Evolutionary conservation across 768 basidiomycete species (phyloP), one percentile per base, ranked within the genome.

Genomic region (Suillus ampliporus): DNA sequence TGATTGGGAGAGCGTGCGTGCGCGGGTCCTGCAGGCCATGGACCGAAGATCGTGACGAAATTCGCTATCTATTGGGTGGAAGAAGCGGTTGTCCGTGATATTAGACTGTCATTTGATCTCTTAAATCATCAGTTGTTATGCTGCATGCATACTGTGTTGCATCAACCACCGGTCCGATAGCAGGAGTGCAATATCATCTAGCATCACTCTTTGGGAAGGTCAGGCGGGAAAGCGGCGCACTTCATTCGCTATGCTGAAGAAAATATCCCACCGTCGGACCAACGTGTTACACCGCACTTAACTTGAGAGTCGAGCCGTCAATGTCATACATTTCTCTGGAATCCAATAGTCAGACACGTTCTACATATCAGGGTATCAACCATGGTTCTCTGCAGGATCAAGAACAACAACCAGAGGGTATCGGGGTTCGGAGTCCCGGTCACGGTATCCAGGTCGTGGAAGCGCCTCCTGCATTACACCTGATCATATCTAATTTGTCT

Each of bases 1-100:
- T 52, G 71, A 74, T 41, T 71, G 70, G 73, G 65, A 67, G 61
- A 58, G 54, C 34, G 67, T 65, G 17, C 44, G 60, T 44, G 62
- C 61, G 26, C 51, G 41, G 15, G 57, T 64, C 44, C 14, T 62
- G 37, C 44, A 23, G 11, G 61, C 64, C 7, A 66, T 67, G 66
- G 44, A 61, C 19, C 19, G 51, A 34, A 35, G n/a, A 21, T 52
- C 34, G n/a, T 52, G 7, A 48, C 15, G 26, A 28, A 35, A 52
- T 14, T 21, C 10, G 19, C 13, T 51, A 1, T 31, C 19, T 19
- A 28, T 17, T 19, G 37, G 37, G 13, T 38, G 9, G 37, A 38
- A 31, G 28, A 31, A 28, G 48, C 9, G 4, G 28, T 51, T 19
- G 17, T 19, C 50, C 10, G 19, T 28, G 28, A 19, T 31, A 23